These are phyloP conservation scores for Chaetomium fimeti DNA, from an alignment of 495 filamentous ascomycete genomes.

Conservation along the genomic window DNA sequence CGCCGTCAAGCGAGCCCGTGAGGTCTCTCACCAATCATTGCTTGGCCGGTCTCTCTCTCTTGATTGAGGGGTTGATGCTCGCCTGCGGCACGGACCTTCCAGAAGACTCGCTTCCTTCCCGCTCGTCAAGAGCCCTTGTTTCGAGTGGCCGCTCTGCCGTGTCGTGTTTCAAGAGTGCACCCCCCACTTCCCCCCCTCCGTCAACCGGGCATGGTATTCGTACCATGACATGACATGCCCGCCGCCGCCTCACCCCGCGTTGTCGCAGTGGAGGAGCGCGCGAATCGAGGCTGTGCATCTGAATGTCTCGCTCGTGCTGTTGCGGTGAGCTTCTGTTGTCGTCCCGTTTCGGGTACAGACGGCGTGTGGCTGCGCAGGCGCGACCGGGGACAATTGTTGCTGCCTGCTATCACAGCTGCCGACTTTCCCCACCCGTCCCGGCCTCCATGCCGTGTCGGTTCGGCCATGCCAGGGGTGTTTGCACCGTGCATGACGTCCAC, in stretches of 20 bases:
- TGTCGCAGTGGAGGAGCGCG: neutral
- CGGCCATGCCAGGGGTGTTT: neutral
- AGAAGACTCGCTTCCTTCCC: neutral
- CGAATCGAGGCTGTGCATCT: slow-evolving; percentile 1
- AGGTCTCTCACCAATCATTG: neutral
- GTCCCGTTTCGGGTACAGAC: neutral
- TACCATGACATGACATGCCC: neutral
- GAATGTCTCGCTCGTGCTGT: neutral
- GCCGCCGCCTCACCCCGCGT: neutral
- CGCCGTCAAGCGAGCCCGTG: too few species aligned
- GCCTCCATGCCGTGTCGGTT: neutral
- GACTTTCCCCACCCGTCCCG: neutral
- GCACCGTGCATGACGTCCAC: neutral
- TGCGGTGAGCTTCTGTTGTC: neutral
- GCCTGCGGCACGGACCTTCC: neutral
- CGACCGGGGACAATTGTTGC: slow-evolving; percentile 14
- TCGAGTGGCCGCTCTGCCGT: neutral
- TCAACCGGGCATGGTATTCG: too few species aligned
- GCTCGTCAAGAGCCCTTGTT: neutral
- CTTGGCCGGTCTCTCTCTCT: neutral
- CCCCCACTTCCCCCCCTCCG: too few species aligned
- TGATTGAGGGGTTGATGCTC: neutral
- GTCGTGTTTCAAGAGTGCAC: neutral
- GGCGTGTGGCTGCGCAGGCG: neutral
- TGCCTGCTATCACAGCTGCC: slow-evolving; percentile 1